These are phyloP conservation scores for Myrmaecium sp. DNA, from an alignment of 2,329 filamentous ascomycete genomes.

Conservation along the genomic window DNA sequence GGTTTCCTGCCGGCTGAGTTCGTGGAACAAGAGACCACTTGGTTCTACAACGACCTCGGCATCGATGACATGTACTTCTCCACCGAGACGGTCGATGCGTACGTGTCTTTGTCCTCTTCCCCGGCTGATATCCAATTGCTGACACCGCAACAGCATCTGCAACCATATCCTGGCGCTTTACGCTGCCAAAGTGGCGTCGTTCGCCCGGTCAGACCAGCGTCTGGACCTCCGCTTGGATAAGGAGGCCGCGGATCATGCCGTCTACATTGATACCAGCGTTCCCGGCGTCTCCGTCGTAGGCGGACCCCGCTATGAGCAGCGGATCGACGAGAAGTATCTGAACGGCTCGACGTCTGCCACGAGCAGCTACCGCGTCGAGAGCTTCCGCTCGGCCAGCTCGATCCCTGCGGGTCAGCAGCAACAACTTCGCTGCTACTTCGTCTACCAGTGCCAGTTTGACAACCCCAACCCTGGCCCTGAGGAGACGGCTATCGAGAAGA, in stretches of 20 bases:
- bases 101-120: slow-evolving; percentile 7
- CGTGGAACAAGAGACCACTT: slow-evolving; percentile 70
- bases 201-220: slow-evolving; percentile 80
- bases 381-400: slow-evolving; percentile 78
- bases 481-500: slow-evolving; percentile 79
- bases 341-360: slow-evolving; percentile 54
- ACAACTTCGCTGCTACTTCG: slow-evolving; percentile 91
- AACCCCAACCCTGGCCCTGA: slow-evolving; percentile 53
- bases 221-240: slow-evolving; percentile 92
- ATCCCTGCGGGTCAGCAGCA: slow-evolving; percentile 61
- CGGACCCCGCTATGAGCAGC: slow-evolving; percentile 83
- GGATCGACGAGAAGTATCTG: slow-evolving; percentile 89
- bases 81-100: slow-evolving; percentile 65
- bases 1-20: slow-evolving; percentile 76
- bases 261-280: slow-evolving; percentile 95
- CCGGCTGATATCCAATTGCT: slow-evolving; percentile 5
- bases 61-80: slow-evolving; percentile 99
- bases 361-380: slow-evolving; percentile 83
- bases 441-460: slow-evolving; percentile 89
- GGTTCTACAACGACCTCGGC: slow-evolving; percentile 96
- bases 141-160: slow-evolving; percentile 41
- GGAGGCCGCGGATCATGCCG: slow-evolving; percentile 85
- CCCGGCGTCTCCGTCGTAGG: slow-evolving; percentile 60
- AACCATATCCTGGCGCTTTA: slow-evolving; percentile 94
- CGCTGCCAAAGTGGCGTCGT: slow-evolving; percentile 88